phyloP scores from a whole-genome alignment of 805 yeast genomes.

The Candida caryicola region DNA sequence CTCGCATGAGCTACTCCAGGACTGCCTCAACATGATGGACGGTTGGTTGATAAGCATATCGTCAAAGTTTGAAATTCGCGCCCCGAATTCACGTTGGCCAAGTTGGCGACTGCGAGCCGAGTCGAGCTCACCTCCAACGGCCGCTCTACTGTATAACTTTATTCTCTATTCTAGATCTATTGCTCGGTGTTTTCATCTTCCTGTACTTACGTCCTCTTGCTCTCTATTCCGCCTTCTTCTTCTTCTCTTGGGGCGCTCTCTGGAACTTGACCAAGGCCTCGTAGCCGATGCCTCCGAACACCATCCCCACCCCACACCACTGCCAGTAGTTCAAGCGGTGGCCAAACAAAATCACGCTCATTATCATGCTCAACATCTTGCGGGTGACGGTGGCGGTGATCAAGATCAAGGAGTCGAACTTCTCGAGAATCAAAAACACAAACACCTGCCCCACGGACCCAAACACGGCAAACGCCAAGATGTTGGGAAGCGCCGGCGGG shows the following conservation, averaged over 20 bases:
- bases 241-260: conserved; percentile 18
- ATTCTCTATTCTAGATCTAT: too few species aligned
- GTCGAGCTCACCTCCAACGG: too few species aligned
- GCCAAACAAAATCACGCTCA: conserved; percentile 85
- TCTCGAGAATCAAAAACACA: conserved; percentile 78
- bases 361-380: conserved; percentile 91
- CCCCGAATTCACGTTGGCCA: too few species aligned
- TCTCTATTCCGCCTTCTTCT: conserved; percentile 7
- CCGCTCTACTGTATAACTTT: too few species aligned
- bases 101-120: too few species aligned
- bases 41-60: conserved; percentile 25
- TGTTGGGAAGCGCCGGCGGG: conserved; percentile 56
- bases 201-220: too few species aligned
- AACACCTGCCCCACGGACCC: conserved; percentile 96
- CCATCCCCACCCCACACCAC: conserved; percentile 76
- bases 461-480: conserved; percentile 64
- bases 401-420: conserved; percentile 78
- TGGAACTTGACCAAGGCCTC: conserved; percentile 57
- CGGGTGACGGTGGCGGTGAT: conserved; percentile 95
- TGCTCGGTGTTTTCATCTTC: too few species aligned
- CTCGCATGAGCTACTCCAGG: background rate
- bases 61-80: too few species aligned
- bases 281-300: conserved; percentile 79
- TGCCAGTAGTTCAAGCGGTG: conserved; percentile 63
- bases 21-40: conserved; percentile 14